Evolutionary conservation across 257 asterid species (phyloP), one percentile per base, ranked within the genome.

Genomic region (Salvia miltiorrhiza): DNA sequence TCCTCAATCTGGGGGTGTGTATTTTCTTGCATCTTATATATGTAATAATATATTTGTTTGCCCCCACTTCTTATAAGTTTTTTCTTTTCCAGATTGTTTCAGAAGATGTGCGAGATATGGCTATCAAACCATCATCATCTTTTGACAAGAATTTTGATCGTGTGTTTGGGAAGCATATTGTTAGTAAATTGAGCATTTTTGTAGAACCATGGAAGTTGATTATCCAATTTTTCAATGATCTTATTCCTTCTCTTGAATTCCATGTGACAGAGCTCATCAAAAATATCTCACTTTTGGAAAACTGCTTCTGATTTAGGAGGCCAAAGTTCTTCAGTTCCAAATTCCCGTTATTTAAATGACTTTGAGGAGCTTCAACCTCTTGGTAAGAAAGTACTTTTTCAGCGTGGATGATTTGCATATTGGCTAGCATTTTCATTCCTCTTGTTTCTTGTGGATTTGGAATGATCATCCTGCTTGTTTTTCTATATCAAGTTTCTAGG

Each of bases 291-390:
- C 68, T 93, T 93, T 67, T 93, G 99, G 99, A 80, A 77, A 89
- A 80, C 85, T 69, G 75, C 87, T 33, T 68, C 89, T 74, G 88
- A 87, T 67, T 81, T 73, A 49, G 90, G 80, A 72, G 84, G 72
- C 43, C 81, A 79, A 67, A 82, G 82, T 79, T 80, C 89, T 65
- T 82, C 92, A 49, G 69, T 70, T 80, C 84, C 85, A 76, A 88
- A 76, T 78, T 93, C 99, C 26, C 96, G 96, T 41, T 90, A 90
- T 79, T 81, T 88, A 73, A 83, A 78, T 78, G 97, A 93, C 82
- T 93, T 93, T 71, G 97, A 90, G 93, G 99, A 93, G 80, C 96
- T 93, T 63, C 96, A 89, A 74, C 81, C 96, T 75, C 95, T 93
- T 41, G 99, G 98, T 87, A 72, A 76, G 88, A 48, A 68, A 50